Conservation (phyloP, 257 asterid species). For the Penstemon newberryi region DNA sequence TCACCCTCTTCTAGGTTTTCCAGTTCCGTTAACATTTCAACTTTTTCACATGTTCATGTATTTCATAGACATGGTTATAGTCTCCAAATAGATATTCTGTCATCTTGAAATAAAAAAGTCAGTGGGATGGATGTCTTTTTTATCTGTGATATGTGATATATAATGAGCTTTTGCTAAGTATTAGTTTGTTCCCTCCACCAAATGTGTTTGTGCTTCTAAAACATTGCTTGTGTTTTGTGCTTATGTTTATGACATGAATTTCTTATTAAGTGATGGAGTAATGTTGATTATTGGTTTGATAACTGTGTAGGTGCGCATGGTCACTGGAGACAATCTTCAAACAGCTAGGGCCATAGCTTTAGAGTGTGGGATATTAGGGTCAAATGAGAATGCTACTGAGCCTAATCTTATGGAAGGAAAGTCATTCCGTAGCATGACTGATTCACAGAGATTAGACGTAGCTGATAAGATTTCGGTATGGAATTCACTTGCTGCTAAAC, state of each 20-base stretch:
- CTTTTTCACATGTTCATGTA: no score
- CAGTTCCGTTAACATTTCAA: neutral
- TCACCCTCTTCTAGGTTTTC: neutral
- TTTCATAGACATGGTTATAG: no score
- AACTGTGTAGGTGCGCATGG: constrained; percentile 77
- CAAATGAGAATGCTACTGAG: constrained; percentile 71
- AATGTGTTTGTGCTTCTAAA: constrained; percentile 9
- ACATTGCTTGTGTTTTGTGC: neutral
- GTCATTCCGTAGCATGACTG: constrained; percentile 61
- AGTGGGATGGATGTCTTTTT: no score
- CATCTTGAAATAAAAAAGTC: neutral
- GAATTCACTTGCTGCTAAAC: constrained; percentile 19
- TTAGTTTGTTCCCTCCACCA: constrained; percentile 9
- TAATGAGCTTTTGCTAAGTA: neutral
- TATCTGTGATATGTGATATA: neutral
- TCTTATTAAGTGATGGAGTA: neutral
- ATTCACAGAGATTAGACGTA: constrained; percentile 55
- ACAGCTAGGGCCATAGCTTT: constrained; percentile 93
- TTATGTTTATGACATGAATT: neutral
- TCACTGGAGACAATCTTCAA: constrained; percentile 89
- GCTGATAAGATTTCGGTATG: constrained; percentile 84
- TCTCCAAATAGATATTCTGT: neutral
- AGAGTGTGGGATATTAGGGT: constrained; percentile 82
- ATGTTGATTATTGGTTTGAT: constrained; percentile 18
- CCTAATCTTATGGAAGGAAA: constrained; percentile 90